Conservation (phyloP, 371 early-diverging fungal genomes). For the Umbelopsis sp. region DNA sequence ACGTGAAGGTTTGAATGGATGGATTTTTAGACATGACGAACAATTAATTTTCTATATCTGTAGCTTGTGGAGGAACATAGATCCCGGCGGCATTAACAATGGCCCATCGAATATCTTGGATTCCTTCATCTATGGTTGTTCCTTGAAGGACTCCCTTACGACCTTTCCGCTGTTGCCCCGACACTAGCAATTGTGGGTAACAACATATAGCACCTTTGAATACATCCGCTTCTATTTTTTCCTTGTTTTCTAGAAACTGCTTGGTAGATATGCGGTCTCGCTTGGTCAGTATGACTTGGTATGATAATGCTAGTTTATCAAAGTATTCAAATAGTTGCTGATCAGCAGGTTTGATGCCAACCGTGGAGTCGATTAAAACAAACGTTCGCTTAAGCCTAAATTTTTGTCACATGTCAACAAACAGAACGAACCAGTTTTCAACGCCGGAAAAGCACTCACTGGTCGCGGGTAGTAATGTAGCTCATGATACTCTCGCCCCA, state of each 20-base stretch:
- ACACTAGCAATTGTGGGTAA: conserved; percentile 51
- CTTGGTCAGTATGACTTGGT: conserved; percentile 72
- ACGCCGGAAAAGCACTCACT: conserved; percentile 44
- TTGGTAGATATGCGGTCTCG: conserved; percentile 57
- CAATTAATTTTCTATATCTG: too few species aligned
- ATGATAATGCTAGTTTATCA: conserved; percentile 59
- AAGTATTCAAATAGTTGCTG: conserved; percentile 58
- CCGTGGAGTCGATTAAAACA: conserved; percentile 68
- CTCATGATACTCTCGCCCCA: conserved; percentile 74
- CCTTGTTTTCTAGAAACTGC: conserved; percentile 42
- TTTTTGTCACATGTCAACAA: background rate
- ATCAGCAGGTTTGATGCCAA: conserved; percentile 72
- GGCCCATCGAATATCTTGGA: conserved; percentile 14
- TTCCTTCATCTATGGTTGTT: conserved; percentile 6
- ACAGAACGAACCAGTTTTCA: background rate
- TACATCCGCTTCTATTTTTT: conserved; percentile 49
- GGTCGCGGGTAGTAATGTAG: conserved; percentile 61
- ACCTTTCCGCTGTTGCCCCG: conserved; percentile 37
- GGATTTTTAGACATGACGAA: background rate
- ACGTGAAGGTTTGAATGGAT: background rate
- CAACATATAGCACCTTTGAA: conserved; percentile 57
- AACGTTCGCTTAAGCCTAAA: conserved; percentile 65
- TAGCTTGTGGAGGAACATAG: background rate
- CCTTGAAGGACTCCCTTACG: background rate
- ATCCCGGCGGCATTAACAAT: conserved; percentile 12